Conservation (phyloP, 2,329 filamentous ascomycete species). For the Cadophora sp. region DNA sequence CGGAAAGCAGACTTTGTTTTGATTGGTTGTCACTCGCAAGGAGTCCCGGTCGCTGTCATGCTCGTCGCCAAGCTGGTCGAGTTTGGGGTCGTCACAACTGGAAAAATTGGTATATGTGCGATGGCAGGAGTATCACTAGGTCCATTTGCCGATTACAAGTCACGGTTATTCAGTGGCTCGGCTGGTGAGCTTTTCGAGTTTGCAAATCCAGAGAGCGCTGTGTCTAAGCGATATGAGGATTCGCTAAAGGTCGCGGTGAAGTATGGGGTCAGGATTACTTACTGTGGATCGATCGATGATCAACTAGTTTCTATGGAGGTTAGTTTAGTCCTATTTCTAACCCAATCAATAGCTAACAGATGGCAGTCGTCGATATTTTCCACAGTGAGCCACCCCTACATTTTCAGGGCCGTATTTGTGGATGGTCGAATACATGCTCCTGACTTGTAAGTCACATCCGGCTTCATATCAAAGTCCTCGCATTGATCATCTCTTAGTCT, state of each 20-base stretch:
- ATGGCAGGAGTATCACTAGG: slow-evolving; percentile 91
- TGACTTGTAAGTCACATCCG: slow-evolving; percentile 68
- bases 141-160: slow-evolving; percentile 91
- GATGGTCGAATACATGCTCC: slow-evolving; percentile 91
- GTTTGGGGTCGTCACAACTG: slow-evolving; percentile 79
- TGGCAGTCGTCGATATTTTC: slow-evolving; percentile 81
- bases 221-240: slow-evolving; percentile 81
- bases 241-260: slow-evolving; percentile 77
- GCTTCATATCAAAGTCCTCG: neutral
- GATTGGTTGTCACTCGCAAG: slow-evolving; percentile 94
- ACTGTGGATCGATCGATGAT: slow-evolving; percentile 94
- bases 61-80: slow-evolving; percentile 91
- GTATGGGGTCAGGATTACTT: slow-evolving; percentile 83
- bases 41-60: slow-evolving; percentile 92
- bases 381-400: slow-evolving; percentile 86
- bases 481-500: slow-evolving; percentile 56
- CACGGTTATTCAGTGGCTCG: slow-evolving; percentile 85
- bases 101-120: slow-evolving; percentile 84
- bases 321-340: slow-evolving; percentile 20
- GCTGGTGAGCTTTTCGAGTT: slow-evolving; percentile 97
- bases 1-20: slow-evolving; percentile 87
- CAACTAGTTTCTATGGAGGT: slow-evolving; percentile 93
- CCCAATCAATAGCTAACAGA: slow-evolving; percentile 28
- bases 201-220: slow-evolving; percentile 77
- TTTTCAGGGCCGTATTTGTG: slow-evolving; percentile 94